Percentiles rank a stretch among this genome's conserved stretches.
Conservation (phyloP, 2,329 filamentous ascomycete genomes). For the Torrubiella hemipterigena region DNA sequence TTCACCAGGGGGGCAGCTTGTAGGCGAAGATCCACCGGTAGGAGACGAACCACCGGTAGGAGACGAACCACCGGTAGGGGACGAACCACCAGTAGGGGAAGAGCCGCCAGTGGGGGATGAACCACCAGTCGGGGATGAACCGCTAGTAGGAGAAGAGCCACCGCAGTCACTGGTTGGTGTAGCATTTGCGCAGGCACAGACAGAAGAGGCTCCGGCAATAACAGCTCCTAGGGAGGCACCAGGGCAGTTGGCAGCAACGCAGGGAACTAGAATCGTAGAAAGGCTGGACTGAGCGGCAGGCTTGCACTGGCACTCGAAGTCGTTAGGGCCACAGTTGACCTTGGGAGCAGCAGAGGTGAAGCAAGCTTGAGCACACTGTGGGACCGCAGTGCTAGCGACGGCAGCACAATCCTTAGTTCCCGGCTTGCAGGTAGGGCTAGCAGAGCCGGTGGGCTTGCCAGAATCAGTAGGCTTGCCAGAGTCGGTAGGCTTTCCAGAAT, state of each 20-base stretch:
- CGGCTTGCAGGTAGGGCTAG: neutral
- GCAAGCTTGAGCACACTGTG: slow-evolving; percentile 11
- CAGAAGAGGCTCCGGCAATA: slow-evolving; percentile 11
- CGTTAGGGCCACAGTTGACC: slow-evolving; percentile 11
- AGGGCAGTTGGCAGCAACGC: slow-evolving; percentile 12
- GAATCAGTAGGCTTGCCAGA: neutral
- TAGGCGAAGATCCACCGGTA: too few species aligned
- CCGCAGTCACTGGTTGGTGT: neutral
- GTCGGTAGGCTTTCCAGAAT: neutral
- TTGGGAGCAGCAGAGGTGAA: slow-evolving; percentile 11
- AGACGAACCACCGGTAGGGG: too few species aligned
- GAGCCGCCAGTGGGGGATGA: too few species aligned
- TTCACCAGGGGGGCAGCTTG: too few species aligned
- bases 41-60: too few species aligned
- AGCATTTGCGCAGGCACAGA: slow-evolving; percentile 11
- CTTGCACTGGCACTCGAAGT: slow-evolving; percentile 14
- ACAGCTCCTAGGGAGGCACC: slow-evolving; percentile 9
- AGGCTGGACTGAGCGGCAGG: slow-evolving; percentile 9
- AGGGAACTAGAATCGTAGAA: slow-evolving; percentile 11
- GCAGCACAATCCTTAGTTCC: slow-evolving; percentile 8
- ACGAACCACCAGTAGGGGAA: too few species aligned
- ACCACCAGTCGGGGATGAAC: too few species aligned
- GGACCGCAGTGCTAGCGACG: slow-evolving; percentile 10
- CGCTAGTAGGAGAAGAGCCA: neutral
- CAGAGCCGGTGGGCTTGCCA: neutral